Evolutionary conservation across 257 asterid species (phyloP).

Genomic region (Nicotiana undulata): DNA sequence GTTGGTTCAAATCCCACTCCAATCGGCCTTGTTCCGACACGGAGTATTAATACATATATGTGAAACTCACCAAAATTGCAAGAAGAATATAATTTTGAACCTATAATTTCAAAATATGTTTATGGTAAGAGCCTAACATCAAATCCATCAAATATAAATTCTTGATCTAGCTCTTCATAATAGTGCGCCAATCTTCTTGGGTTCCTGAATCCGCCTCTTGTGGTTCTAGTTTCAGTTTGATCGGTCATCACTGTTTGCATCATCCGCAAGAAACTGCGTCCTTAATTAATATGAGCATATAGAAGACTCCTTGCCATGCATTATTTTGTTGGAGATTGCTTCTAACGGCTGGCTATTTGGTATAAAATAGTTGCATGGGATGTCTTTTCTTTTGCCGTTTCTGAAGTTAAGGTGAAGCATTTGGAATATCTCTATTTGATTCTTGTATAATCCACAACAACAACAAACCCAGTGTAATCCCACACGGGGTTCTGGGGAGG

Average conservation of each 20-base stretch:
- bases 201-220: not conserved
- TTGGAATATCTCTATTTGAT: not conserved
- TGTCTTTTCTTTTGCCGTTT: not conserved
- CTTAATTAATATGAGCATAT: not conserved
- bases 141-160: not conserved
- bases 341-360: not conserved
- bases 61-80: too few relatives aligned
- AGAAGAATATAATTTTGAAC: too few relatives aligned
- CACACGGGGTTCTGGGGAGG: too few relatives aligned
- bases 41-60: too few relatives aligned
- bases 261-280: not conserved
- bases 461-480: too few relatives aligned
- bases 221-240: not conserved
- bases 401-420: not conserved
- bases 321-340: constrained; percentile 1
- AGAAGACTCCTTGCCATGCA: not conserved
- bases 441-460: not conserved
- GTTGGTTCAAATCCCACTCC: too few relatives aligned
- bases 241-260: not conserved
- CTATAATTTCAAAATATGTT: too few relatives aligned
- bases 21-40: too few relatives aligned
- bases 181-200: too few relatives aligned
- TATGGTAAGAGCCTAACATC: not conserved
- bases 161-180: too few relatives aligned
- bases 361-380: not conserved